A percentile compares a stretch with the other conserved stretches of the same genome.
Evolutionary conservation across 2,329 filamentous ascomycete species (phyloP).

Genomic region (Aspergillus candidus): DNA sequence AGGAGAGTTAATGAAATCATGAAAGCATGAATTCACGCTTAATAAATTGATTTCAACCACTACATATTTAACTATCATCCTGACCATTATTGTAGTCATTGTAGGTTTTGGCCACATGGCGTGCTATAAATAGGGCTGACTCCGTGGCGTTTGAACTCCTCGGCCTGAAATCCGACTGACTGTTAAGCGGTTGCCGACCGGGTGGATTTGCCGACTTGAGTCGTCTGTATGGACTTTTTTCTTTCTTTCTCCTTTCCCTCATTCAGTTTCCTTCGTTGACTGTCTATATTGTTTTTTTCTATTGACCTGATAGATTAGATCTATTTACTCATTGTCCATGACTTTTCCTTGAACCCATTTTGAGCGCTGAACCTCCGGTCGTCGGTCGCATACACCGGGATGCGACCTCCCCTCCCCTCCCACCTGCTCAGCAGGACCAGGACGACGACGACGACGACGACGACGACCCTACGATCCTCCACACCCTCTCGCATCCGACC

Average conservation of each 20-base stretch:
- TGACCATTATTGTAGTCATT: constrained; percentile 26
- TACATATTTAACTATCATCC: constrained; percentile 14
- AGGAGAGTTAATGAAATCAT: background rate
- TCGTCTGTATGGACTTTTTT: no score
- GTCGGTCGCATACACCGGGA: background rate
- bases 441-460: constrained; percentile 4
- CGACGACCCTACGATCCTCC: constrained; percentile 4
- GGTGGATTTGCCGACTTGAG: no score
- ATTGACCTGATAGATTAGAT: background rate
- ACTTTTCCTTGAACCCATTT: background rate
- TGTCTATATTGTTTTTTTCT: background rate
- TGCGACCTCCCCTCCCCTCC: constrained; percentile 9
- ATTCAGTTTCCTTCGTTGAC: background rate
- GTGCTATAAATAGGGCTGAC: constrained; percentile 13
- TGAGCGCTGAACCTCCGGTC: background rate
- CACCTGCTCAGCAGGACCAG: constrained; percentile 9
- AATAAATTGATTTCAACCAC: no score
- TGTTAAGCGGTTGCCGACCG: no score
- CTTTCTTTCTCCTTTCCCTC: no score
- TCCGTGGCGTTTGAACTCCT: no score
- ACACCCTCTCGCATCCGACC: constrained; percentile 7
- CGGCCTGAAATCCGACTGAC: no score
- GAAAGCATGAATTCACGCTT: background rate
- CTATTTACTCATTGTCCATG: background rate
- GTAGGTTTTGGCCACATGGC: constrained; percentile 27